These are phyloP conservation scores for Marasmius fiardii DNA, from an alignment of 1,284 basidiomycete species.

Conservation along the genomic window DNA sequence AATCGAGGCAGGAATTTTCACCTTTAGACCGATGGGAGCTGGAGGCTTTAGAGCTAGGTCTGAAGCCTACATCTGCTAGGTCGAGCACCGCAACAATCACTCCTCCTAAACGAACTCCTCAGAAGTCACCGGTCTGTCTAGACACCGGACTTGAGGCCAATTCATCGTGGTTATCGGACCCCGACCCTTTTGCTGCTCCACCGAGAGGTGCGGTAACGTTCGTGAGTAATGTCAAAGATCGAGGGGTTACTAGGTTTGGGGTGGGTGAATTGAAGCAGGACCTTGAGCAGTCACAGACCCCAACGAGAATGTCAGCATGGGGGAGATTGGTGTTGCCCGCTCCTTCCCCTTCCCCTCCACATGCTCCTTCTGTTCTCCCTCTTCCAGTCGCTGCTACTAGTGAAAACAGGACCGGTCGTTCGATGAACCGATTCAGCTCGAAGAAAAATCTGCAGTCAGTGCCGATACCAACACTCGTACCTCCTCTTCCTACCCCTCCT, in stretches of 20 bases:
- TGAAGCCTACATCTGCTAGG: not conserved
- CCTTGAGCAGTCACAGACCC: slow-evolving; percentile 1
- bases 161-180: not conserved
- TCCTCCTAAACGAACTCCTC: not conserved
- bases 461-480: no score
- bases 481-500: no score
- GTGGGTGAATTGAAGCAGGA: not conserved
- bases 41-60: not conserved
- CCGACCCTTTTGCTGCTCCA: not conserved
- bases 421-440: no score
- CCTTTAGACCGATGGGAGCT: not conserved
- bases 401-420: no score
- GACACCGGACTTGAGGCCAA: not conserved
- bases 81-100: no score
- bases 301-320: slow-evolving; percentile 16
- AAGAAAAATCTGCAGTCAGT: no score
- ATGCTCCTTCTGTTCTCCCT: not conserved
- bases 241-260: not conserved
- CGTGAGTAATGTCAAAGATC: not conserved
- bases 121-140: not conserved
- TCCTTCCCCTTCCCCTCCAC: not conserved
- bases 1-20: not conserved
- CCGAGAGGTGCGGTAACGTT: not conserved
- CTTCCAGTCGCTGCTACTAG: no score
- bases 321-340: slow-evolving; percentile 12